Percentiles rank a stretch among this genome's conserved stretches.
Evolutionary conservation across 2,329 filamentous ascomycete species (phyloP).

Genomic region (Aspergillus oerlinghausenensis): DNA sequence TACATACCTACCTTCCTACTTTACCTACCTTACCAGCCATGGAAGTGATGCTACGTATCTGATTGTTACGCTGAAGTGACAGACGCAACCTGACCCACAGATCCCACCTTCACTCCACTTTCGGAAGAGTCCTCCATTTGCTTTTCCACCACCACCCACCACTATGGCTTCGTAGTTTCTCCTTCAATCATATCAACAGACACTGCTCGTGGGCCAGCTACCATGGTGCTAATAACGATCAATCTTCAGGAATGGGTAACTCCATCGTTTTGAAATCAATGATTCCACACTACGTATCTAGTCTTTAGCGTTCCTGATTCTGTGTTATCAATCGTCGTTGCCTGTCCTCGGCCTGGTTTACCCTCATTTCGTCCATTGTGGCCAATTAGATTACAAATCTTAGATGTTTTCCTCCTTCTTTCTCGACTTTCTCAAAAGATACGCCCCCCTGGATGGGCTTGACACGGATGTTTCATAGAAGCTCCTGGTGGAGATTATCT

Average conservation of each 20-base stretch:
- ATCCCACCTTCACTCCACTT: background rate
- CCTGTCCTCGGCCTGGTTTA: background rate
- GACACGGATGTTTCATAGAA: background rate
- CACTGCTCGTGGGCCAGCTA: background rate
- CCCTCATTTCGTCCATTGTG: background rate
- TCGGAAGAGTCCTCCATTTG: background rate
- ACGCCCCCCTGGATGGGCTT: background rate
- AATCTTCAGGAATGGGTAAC: background rate
- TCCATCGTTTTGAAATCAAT: background rate
- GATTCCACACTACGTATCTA: background rate
- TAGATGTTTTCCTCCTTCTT: background rate
- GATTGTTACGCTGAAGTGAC: background rate
- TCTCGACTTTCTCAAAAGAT: background rate
- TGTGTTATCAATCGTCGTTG: background rate
- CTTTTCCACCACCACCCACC: background rate
- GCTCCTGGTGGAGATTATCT: background rate
- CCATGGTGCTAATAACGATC: background rate
- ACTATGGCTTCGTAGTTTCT: background rate
- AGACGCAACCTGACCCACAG: background rate
- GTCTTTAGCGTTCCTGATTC: no score
- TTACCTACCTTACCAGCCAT: no score
- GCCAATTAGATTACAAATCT: background rate
- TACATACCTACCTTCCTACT: no score
- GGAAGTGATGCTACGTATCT: background rate
- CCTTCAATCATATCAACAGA: background rate